Evolutionary conservation across 192 early-diverging fungal species (phyloP).

Genomic region (Coemansia brasiliensis): DNA sequence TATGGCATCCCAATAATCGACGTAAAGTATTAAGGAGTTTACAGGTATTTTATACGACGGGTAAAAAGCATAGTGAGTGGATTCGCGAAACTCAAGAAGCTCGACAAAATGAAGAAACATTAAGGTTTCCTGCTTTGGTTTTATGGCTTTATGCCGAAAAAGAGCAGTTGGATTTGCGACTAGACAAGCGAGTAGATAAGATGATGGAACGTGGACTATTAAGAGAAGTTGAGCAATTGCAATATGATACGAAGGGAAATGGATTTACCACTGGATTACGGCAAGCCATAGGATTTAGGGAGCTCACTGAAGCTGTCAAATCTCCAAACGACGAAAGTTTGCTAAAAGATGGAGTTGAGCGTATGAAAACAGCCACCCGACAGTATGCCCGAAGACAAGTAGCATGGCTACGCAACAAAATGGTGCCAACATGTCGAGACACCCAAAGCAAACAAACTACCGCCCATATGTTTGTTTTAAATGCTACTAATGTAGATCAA

Average conservation of each 20-base stretch:
- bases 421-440: conserved; percentile 40
- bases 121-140: conserved; percentile 69
- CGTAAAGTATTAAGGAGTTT: conserved; percentile 85
- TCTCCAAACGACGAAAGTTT: conserved; percentile 32
- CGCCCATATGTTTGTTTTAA: conserved; percentile 63
- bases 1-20: conserved; percentile 87
- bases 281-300: conserved; percentile 77
- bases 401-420: conserved; percentile 52
- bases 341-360: conserved; percentile 62
- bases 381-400: conserved; percentile 76
- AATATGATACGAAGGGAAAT: conserved; percentile 12
- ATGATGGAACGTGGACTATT: conserved; percentile 76
- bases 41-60: conserved; percentile 77
- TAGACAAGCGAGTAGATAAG: conserved; percentile 81
- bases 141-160: conserved; percentile 88
- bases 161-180: conserved; percentile 64
- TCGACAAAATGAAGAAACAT: conserved; percentile 41
- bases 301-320: conserved; percentile 56
- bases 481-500: conserved; percentile 63
- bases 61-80: conserved; percentile 71
- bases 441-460: conserved; percentile 27
- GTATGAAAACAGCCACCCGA: conserved; percentile 86
- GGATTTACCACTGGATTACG: conserved; percentile 21
- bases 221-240: conserved; percentile 48
- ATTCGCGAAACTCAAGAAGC: conserved; percentile 67